Evolutionary conservation across 257 asterid genomes (phyloP), one percentile per base, ranked within the genome.

Genomic region (Parsonsia alboflavescens): DNA sequence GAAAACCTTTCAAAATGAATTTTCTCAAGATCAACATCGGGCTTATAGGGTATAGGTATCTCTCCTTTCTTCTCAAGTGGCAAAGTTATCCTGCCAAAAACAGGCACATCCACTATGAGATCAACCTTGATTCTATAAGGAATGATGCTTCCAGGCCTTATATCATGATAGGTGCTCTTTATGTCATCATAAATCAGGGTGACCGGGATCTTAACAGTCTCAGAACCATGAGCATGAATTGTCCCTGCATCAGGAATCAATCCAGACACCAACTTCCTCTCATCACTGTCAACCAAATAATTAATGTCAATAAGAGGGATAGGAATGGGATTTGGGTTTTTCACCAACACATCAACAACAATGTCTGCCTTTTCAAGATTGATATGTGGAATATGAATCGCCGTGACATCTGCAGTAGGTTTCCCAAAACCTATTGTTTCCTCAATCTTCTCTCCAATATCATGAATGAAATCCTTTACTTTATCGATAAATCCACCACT

Each of bases 211-310:
- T 87, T 87, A 10, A 93, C 90, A 61, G 96, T 93, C 88, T 93
- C 96, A 0, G 96, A 91, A 73, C 97, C 91, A 77, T 88, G 93
- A 8, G 94, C 96, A 21, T 86, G 97, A 24, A 93, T 91, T 0
- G 98, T 93, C 54, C 98, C 98, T 1, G 98, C 93, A 84, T 93
- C 98, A 0, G 98, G 98, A 72, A 93, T 91, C 84, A 91, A 75
- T 16, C 98, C 98, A 7, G 98, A 93, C 7, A 93, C 73, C n/a
- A 93, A 82, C 79, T 88, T 87, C 86, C 97, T 86, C 64, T 88
- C 96, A 36, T 93, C 96, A 76, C 97, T 91, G 86, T 93, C 98
- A 64, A 93, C 81, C 76, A 87, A 75, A 77, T 93, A 93, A 82
- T 91, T 87, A 74, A 91, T 91, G 82, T 93, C 98, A 15, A 91